These are phyloP conservation scores for Arthroderma sp. DNA, from an alignment of 2,329 filamentous ascomycete species.

Conservation along the genomic window DNA sequence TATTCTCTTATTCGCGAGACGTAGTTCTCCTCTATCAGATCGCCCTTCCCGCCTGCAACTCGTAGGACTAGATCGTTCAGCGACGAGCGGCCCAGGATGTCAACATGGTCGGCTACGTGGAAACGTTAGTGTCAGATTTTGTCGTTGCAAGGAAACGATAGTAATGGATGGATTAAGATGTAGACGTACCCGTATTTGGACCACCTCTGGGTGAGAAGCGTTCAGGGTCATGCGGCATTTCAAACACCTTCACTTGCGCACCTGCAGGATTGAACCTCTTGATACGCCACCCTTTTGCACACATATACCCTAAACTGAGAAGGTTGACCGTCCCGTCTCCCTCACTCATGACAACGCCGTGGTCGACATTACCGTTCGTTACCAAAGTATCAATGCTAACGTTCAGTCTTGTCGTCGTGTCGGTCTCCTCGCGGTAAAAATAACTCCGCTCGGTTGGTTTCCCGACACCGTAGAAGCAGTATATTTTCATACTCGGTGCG, in stretches of 20 bases:
- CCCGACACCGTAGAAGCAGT: constrained; percentile 90
- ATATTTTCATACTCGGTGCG: constrained; percentile 83
- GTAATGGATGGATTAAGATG: not conserved
- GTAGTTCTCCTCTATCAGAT: constrained; percentile 63
- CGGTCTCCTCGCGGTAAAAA: constrained; percentile 66
- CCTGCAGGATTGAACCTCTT: constrained; percentile 85
- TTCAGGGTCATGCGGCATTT: constrained; percentile 96
- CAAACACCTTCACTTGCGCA: constrained; percentile 67
- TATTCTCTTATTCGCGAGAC: constrained; percentile 74
- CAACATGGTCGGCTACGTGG: constrained; percentile 76
- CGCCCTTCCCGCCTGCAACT: constrained; percentile 73
- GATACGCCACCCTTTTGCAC: constrained; percentile 84
- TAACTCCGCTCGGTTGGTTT: constrained; percentile 89
- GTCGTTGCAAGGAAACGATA: not conserved
- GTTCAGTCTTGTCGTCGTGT: constrained; percentile 44
- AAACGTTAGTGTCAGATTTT: not conserved
- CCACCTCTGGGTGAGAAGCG: constrained; percentile 69
- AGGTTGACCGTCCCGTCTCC: constrained; percentile 92
- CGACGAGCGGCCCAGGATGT: constrained; percentile 78
- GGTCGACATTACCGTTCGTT: constrained; percentile 47
- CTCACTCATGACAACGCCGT: constrained; percentile 88
- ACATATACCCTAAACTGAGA: constrained; percentile 93
- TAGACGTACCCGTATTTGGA: constrained; percentile 44
- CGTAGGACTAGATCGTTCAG: constrained; percentile 82
- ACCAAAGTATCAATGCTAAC: constrained; percentile 42